Base-by-base conservation (phyloP, 352 stramenopile species). In the Pythium oligandrum region DNA sequence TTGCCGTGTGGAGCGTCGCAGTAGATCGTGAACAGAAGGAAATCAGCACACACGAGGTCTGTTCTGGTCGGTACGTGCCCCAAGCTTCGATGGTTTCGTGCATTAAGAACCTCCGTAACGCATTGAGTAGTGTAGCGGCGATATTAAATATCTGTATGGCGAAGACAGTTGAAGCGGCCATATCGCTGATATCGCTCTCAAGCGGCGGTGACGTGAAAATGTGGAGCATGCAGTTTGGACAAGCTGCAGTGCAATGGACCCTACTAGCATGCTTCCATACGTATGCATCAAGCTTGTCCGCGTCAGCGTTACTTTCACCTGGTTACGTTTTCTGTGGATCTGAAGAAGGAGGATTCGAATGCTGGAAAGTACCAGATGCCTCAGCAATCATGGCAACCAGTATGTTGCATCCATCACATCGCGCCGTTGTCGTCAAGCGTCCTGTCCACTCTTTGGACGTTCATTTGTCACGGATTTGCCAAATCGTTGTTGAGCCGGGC, bases 261-360 rank as follows among this genome's bases (percentile, higher is more conserved):
- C 44, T 82, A 7, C 35, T 78, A 32, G 66, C 47, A 26, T 82
- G 72, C 47, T 83, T 86, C 55, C 63, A 63, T 11, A 82, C 70
- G 7, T 76, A 73, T 37, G 66, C 68, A 5, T 39, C 48, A 4
- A 48, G 61, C 36, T 8, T 82, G 33, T 83, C 75, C 7, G 63
- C 63, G 4, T 55, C 63, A 30, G 55, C 40, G 4, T 63, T 76
- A 40, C 53, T 72, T 44, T 56, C 31, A 11, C 56, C 66, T 9
- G 70, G 78, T 12, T 83, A 72, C 33, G 11, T 86, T 3, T 83
- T 86, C 45, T 78, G 70, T 40, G 75, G 75, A 2, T 86, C 78
- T 53, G 64, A 70, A 7, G 59, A 60, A 33, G 75, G 75, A 6
- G 68, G 68, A 42, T 60, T 86, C 9, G 75, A 86, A 61, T 86